Conservation (phyloP, 2,329 filamentous ascomycete species). For the Daldinia sp. region DNA sequence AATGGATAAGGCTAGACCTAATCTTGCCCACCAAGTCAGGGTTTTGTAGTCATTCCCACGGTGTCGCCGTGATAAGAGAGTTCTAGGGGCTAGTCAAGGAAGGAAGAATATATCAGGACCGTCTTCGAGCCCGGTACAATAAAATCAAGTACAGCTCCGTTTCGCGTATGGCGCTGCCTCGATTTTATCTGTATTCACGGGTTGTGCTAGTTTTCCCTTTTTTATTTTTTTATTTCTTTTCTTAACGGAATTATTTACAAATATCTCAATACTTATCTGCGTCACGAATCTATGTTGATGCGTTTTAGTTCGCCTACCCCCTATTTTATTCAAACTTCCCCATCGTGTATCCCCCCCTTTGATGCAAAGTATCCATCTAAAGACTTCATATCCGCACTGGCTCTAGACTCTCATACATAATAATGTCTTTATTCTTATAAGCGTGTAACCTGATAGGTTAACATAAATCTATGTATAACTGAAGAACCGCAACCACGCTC, state of each 20-base stretch:
- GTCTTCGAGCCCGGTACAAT: not conserved
- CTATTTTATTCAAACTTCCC: not conserved
- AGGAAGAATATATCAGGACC: not conserved
- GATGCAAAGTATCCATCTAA: too few species aligned
- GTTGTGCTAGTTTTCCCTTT: not conserved
- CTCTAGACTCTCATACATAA: not conserved
- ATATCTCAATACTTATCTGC: not conserved
- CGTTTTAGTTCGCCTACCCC: not conserved
- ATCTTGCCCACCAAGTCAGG: not conserved
- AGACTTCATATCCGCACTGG: not conserved
- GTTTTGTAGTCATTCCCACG: slow-evolving; percentile 2
- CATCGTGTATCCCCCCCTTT: not conserved
- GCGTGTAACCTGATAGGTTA: not conserved
- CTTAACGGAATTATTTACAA: too few species aligned
- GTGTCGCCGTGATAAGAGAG: not conserved
- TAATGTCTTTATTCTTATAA: not conserved
- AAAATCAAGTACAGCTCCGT: slow-evolving; percentile 1
- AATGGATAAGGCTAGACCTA: slow-evolving; percentile 20
- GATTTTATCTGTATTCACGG: too few species aligned
- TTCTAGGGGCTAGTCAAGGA: slow-evolving; percentile 18
- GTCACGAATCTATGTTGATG: not conserved
- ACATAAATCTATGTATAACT: not conserved
- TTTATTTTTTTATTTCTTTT: not conserved
- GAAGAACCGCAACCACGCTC: slow-evolving; percentile 15
- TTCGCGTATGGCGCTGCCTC: not conserved